Evolutionary conservation across 352 stramenopile genomes (phyloP).

Genomic region (Aphanomyces euteiches): DNA sequence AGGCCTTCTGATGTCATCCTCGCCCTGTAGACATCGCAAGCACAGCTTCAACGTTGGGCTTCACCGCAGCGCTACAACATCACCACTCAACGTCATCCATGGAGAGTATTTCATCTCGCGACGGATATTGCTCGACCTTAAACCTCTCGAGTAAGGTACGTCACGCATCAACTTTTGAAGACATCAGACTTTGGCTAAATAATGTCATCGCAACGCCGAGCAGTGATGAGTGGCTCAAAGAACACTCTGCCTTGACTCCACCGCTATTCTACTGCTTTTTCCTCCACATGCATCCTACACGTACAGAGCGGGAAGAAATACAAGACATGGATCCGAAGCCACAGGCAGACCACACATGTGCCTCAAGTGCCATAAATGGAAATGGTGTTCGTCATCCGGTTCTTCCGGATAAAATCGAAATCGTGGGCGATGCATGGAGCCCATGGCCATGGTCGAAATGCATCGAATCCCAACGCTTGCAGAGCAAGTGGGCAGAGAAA

Average conservation of each 20-base stretch:
- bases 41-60: background rate
- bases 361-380: background rate
- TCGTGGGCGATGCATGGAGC: background rate
- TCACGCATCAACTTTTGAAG: background rate
- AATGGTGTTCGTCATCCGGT: background rate
- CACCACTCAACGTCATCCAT: background rate
- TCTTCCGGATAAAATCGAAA: background rate
- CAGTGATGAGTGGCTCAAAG: background rate
- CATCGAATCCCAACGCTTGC: too few species aligned
- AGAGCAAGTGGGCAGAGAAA: too few species aligned
- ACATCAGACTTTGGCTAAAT: constrained; percentile 23
- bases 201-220: constrained; percentile 18
- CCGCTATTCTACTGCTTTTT: constrained; percentile 8
- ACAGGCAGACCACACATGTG: background rate
- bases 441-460: too few species aligned
- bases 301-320: background rate
- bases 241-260: background rate
- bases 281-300: constrained; percentile 11
- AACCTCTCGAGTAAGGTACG: constrained; percentile 21
- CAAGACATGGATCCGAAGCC: background rate
- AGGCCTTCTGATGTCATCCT: constrained; percentile 32
- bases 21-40: background rate
- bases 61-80: background rate
- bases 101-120: background rate
- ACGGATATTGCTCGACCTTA: constrained; percentile 14